Evolutionary conservation across 2,329 filamentous ascomycete genomes (phyloP), one percentile per base, ranked within the genome.

Genomic region (Lizonia empirigonia): DNA sequence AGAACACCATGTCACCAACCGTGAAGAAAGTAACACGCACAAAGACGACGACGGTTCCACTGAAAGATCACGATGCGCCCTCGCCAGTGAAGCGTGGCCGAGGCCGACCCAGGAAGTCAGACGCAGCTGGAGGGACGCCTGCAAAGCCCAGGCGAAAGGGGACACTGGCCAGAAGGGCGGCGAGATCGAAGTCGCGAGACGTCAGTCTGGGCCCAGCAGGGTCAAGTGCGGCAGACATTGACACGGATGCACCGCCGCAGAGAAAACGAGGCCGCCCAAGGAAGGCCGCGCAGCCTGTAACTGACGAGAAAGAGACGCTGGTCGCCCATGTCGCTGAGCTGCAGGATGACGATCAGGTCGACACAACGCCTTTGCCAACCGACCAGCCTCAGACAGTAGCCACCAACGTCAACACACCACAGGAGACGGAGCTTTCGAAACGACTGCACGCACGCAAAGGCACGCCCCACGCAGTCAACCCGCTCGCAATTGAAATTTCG

Each of bases 41-140:
- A 15, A 67, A 63, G 42, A 76, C 75, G 0, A 76, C 70, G 5
- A 76, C 68, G 0, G 61, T 79, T 0, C 77, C 77, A 4, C 45
- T 78, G 38, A 76, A 77, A 34, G 74, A 73, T 40, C 55, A 62
- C 19, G 71, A 73, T 40, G 62, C 62, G n/a, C 62, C 69, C 0
- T 69, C 72, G 10, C 72, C 73, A 3, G 63, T 68, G 37, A 75
- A 72, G 44, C 71, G 70, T 7, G 55, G 58, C 13, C 67, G 70
- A 23, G 72, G 73, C 23, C 57, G 73, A 44, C 68, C 73, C 5
- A 62, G 67, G 44, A 76, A 74, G 50, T 71, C 69, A 30, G 71
- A 72, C 15, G 55, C 58, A 2, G 35, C 44, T 20, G 49, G 49
- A 38, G 60, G 56, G 35, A 37, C 58, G n/a, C 53, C 59, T 1